Percentiles rank a stretch among this genome's conserved stretches.
Evolutionary conservation across 2,329 filamentous ascomycete species (phyloP).

Genomic region (Huntiella bhutanensis): DNA sequence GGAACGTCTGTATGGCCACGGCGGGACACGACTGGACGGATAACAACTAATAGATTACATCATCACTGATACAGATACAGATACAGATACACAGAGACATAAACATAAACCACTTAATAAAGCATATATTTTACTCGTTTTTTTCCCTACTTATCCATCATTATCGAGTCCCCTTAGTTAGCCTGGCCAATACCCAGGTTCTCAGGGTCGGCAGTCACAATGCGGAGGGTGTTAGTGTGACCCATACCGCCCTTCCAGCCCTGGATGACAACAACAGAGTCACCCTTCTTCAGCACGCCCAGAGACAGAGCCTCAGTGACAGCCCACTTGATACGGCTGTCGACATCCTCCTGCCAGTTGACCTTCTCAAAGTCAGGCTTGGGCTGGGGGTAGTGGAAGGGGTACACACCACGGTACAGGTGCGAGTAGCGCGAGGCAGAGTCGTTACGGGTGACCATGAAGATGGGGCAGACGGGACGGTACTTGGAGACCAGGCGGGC

Average conservation of each 20-base stretch:
- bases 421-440: constrained; percentile 78
- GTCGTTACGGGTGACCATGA: constrained; percentile 89
- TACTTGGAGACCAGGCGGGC: constrained; percentile 96
- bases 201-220: constrained; percentile 40
- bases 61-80: too few relatives aligned
- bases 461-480: constrained; percentile 94
- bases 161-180: constrained; percentile 2
- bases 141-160: background rate
- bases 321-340: constrained; percentile 93
- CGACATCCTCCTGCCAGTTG: constrained; percentile 98
- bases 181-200: constrained; percentile 36
- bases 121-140: background rate
- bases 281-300: constrained; percentile 50
- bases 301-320: constrained; percentile 74
- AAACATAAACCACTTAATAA: too few relatives aligned
- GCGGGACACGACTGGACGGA: too few relatives aligned
- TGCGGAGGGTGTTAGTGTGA: constrained; percentile 66
- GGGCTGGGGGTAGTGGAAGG: constrained; percentile 78
- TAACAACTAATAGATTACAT: too few relatives aligned
- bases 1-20: too few relatives aligned
- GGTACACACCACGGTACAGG: constrained; percentile 93
- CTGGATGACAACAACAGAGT: constrained; percentile 67
- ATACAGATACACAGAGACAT: too few relatives aligned
- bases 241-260: constrained; percentile 85
- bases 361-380: constrained; percentile 89